Percentiles rank a stretch among this genome's conserved stretches.
These are phyloP conservation scores for Neobulgaria alba DNA, from an alignment of 2,329 filamentous ascomycete species.

Conservation along the genomic window DNA sequence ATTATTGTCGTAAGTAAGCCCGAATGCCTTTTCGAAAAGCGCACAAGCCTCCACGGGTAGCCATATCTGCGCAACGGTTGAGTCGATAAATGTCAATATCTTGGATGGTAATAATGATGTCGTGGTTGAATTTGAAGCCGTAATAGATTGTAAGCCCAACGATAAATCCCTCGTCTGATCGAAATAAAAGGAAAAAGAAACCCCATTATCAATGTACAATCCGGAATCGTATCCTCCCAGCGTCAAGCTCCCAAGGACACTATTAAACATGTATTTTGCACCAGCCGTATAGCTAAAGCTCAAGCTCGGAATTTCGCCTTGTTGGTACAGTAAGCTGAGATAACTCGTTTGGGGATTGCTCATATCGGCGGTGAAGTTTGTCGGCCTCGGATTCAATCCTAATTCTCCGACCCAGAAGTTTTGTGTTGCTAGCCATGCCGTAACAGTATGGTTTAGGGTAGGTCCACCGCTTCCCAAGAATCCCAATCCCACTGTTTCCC, in stretches of 20 bases:
- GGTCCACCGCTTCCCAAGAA: conserved; percentile 17
- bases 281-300: conserved; percentile 36
- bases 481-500: conserved; percentile 12
- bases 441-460: conserved; percentile 10
- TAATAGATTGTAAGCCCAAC: conserved; percentile 28
- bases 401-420: conserved; percentile 28
- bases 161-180: conserved; percentile 32
- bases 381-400: conserved; percentile 31
- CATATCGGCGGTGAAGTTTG: conserved; percentile 33
- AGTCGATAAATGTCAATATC: conserved; percentile 27
- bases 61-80: conserved; percentile 29
- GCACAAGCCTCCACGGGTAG: conserved; percentile 29
- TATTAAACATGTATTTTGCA: conserved; percentile 29
- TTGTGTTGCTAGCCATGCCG: conserved; percentile 14
- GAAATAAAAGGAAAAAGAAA: conserved; percentile 31
- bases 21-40: conserved; percentile 28
- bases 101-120: conserved; percentile 10
- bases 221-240: conserved; percentile 34
- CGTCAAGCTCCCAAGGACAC: conserved; percentile 31
- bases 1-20: conserved; percentile 16
- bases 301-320: conserved; percentile 31
- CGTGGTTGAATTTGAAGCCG: conserved; percentile 18
- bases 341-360: conserved; percentile 5
- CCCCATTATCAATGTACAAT: conserved; percentile 29
- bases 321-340: conserved; percentile 12